Conservation (phyloP, 345 rosid species). For the Clarkia xantiana region DNA sequence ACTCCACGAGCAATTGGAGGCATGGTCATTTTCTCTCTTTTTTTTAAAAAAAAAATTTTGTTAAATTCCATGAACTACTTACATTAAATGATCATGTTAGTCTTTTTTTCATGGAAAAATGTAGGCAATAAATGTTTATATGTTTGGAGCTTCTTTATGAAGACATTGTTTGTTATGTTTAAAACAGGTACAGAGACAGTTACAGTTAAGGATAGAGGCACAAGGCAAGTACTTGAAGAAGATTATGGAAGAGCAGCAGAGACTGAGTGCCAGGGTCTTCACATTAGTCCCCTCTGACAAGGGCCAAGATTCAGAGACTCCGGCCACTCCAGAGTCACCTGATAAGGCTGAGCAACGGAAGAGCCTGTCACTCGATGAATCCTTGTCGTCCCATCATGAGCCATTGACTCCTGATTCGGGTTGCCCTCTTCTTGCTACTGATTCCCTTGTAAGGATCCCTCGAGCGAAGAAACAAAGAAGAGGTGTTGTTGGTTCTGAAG, state of each 20-base stretch:
- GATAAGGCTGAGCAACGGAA: conserved; percentile 49
- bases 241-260: conserved; percentile 94
- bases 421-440: conserved; percentile 11
- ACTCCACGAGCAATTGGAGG: conserved; percentile 94
- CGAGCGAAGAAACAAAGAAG: conserved; percentile 12
- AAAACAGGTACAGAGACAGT: conserved; percentile 80
- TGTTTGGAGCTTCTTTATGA: too few species aligned
- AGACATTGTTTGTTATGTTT: not conserved
- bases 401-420: conserved; percentile 80
- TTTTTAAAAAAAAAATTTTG: too few species aligned
- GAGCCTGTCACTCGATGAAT: conserved; percentile 73
- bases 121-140: not conserved
- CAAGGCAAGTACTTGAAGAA: conserved; percentile 93
- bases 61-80: not conserved
- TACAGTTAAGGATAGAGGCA: conserved; percentile 88
- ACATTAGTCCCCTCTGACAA: conserved; percentile 31
- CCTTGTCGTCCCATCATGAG: conserved; percentile 59
- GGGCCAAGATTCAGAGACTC: conserved; percentile 41
- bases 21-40: not conserved
- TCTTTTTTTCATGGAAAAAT: too few species aligned
- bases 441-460: too few species aligned
- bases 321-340: conserved; percentile 61
- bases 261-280: conserved; percentile 48
- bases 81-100: too few species aligned
- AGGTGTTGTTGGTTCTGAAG: conserved; percentile 18